Evolutionary conservation across 2,329 filamentous ascomycete genomes (phyloP), one percentile per base, ranked within the genome.

Genomic region (Claviceps monticola): DNA sequence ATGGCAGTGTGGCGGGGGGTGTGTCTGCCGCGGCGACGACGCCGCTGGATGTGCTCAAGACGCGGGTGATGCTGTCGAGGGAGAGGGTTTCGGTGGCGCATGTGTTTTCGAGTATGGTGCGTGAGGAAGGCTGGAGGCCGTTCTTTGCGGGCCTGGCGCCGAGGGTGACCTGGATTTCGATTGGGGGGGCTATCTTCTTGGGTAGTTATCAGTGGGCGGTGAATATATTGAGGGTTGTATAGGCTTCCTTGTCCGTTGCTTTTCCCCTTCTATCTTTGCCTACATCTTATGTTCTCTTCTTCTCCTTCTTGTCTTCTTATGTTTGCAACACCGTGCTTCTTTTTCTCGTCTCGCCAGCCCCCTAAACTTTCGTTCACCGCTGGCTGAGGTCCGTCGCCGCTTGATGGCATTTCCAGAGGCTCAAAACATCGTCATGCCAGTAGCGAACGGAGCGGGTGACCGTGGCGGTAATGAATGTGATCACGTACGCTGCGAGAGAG

Each of bases 21-120:
- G 75, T 96, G 41, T 89, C 93, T 0, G 93, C 93, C 0, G 91
- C 80, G 0, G 65, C 91, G 54, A 98, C 93, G 23, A 98, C 93
- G 50, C 93, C 93, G 41, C 71, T 98, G 56, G 93, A 98, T 69
- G 93, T 98, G 56, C 74, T 98, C 58, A 98, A 98, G 80, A 98
- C 93, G 57, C 75, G 93, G 57, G 84, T 97, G 68, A 98, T 98
- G 93, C 73, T 98, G 59, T 84, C 86, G 14, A 77, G 80, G 61
- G 79, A 83, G 72, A 79, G 73, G 59, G 79, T 78, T 64, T 77
- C 74, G 13, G 75, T 81, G 56, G 65, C 70, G 37, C 65, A 67
- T 4, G 74, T 95, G 55, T 71, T 91, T 56, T 72, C 71, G 50
- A 70, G 74, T 19, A 86, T 96, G 53, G 71, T 82, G 62, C 70